Conservation (phyloP, 345 rosid species). For the Sisymbrium altissimum region DNA sequence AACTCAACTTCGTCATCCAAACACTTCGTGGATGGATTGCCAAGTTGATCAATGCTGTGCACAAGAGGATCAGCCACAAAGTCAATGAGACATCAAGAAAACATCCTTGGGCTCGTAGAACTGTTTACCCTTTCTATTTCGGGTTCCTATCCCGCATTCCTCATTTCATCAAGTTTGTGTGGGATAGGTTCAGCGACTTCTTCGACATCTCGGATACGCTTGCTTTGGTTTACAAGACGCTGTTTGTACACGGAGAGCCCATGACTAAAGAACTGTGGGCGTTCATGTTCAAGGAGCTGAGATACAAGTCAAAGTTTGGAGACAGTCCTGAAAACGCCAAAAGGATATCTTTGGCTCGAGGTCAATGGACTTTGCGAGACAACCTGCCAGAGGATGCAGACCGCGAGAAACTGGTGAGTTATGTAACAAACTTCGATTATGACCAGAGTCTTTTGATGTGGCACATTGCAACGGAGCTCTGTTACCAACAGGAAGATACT, state of each 20-base stretch:
- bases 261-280: conserved; percentile 48
- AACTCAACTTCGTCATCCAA: not conserved
- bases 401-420: conserved; percentile 26
- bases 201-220: conserved; percentile 33
- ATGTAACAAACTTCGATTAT: conserved; percentile 30
- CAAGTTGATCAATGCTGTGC: not conserved
- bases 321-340: conserved; percentile 48
- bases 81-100: conserved; percentile 17
- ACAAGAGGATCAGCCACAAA: conserved; percentile 10
- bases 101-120: not conserved
- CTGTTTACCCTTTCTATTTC: conserved; percentile 20
- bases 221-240: conserved; percentile 25
- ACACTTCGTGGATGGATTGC: not conserved
- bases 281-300: conserved; percentile 41
- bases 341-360: conserved; percentile 46
- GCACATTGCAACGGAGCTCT: conserved; percentile 65
- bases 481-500: conserved; percentile 28
- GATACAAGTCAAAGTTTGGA: conserved; percentile 38
- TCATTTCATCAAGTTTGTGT: conserved; percentile 5
- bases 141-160: conserved; percentile 20
- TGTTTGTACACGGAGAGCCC: conserved; percentile 37
- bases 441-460: conserved; percentile 47
- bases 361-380: conserved; percentile 46
- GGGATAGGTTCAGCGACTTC: conserved; percentile 7
- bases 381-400: not conserved